Evolutionary conservation across 1,284 basidiomycete genomes (phyloP).

Genomic region (Paramarasmius palmivorus): DNA sequence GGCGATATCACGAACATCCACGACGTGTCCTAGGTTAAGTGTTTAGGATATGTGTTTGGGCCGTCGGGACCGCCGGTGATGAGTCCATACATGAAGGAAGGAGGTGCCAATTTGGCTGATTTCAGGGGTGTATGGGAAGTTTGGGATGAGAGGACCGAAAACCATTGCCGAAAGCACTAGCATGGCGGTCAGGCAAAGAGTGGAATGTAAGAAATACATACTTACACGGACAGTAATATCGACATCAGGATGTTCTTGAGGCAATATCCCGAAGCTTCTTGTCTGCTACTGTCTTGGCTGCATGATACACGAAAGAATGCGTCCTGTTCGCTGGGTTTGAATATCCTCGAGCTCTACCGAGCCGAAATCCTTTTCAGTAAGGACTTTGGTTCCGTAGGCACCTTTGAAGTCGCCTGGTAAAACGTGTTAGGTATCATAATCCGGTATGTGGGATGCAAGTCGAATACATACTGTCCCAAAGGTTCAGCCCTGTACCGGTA

Average conservation of each 20-base stretch:
- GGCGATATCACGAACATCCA: conserved; percentile 13
- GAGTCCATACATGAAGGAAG: conserved; percentile 1
- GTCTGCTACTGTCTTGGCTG: conserved; percentile 11
- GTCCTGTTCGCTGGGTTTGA: conserved; percentile 1
- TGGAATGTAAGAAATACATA: conserved; percentile 4
- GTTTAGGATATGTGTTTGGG: conserved; percentile 7
- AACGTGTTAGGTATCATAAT: neutral
- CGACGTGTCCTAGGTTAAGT: conserved; percentile 6
- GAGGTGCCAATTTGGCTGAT: conserved; percentile 4
- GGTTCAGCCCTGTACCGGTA: conserved; percentile 28
- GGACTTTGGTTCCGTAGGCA: conserved; percentile 5
- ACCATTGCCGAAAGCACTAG: conserved; percentile 6
- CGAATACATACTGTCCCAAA: conserved; percentile 16
- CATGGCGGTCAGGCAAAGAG: neutral
- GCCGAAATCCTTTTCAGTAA: conserved; percentile 12
- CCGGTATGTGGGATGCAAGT: neutral
- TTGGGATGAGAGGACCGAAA: conserved; percentile 7
- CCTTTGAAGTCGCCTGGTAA: conserved; percentile 7
- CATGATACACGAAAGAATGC: neutral
- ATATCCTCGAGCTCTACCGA: conserved; percentile 3
- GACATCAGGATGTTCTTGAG: conserved; percentile 7
- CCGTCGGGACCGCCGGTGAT: neutral
- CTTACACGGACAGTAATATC: conserved; percentile 13
- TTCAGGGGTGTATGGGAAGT: conserved; percentile 7
- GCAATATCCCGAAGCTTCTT: conserved; percentile 13